These are phyloP conservation scores for Colletotrichum kahawae DNA, from an alignment of 2,329 filamentous ascomycete species.

Conservation along the genomic window DNA sequence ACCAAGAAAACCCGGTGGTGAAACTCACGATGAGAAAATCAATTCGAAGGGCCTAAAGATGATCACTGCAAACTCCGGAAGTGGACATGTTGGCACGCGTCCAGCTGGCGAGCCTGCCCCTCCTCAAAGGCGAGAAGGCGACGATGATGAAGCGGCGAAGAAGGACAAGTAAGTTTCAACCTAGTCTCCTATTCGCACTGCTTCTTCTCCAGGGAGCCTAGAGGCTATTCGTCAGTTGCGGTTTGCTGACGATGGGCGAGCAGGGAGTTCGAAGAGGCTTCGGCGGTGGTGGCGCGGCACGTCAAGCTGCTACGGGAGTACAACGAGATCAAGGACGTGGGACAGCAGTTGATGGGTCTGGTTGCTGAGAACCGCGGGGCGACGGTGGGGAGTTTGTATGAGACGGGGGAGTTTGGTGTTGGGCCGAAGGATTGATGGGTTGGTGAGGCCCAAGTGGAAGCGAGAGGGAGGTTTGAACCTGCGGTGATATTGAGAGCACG, in stretches of 20 bases:
- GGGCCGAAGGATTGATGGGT: conserved; percentile 26
- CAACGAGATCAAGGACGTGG: conserved; percentile 43
- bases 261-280: conserved; percentile 12
- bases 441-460: too few relatives aligned
- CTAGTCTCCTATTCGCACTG: rapidly evolving
- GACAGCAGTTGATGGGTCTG: conserved; percentile 42
- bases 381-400: conserved; percentile 34
- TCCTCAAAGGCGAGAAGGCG: too few relatives aligned
- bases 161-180: not conserved
- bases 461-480: too few relatives aligned
- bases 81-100: rapidly evolving
- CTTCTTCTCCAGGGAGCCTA: rapidly evolving
- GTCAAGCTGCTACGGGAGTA: conserved; percentile 33
- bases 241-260: rapidly evolving
- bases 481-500: not conserved
- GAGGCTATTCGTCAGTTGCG: rapidly evolving
- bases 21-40: rapidly evolving
- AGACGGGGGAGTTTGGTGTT: conserved; percentile 34
- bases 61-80: rapidly evolving
- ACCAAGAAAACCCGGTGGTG: rapidly evolving
- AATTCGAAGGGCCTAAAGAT: rapidly evolving
- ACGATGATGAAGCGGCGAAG: too few relatives aligned
- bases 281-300: conserved; percentile 4
- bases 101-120: not conserved
- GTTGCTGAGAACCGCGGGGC: conserved; percentile 39